A percentile compares a stretch with the other conserved stretches of the same genome.
Evolutionary conservation across 2,329 filamentous ascomycete species (phyloP).

Genomic region (Colletotrichum liriopes): DNA sequence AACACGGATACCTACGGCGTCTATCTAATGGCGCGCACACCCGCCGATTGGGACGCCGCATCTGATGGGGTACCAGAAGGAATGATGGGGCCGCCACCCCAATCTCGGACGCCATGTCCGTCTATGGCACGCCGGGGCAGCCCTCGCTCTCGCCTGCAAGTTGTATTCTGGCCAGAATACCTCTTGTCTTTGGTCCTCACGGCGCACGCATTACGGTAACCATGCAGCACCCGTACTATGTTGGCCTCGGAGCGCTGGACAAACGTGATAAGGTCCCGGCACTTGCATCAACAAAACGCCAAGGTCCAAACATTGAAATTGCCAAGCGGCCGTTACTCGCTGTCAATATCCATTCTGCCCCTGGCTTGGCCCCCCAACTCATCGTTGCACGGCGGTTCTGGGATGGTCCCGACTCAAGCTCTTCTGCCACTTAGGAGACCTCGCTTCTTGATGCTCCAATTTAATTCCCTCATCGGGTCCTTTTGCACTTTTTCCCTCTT

Average conservation of each 20-base stretch:
- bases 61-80: slow-evolving; percentile 11
- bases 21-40: slow-evolving; percentile 14
- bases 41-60: slow-evolving; percentile 30
- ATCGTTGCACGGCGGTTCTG: slow-evolving; percentile 17
- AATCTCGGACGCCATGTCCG: slow-evolving; percentile 34
- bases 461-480: slow-evolving; percentile 40
- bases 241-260: neutral
- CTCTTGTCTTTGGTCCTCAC: neutral
- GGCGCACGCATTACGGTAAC: neutral
- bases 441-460: slow-evolving; percentile 39
- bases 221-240: neutral
- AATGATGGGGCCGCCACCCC: slow-evolving; percentile 31
- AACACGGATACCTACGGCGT: slow-evolving; percentile 26
- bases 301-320: slow-evolving; percentile 27
- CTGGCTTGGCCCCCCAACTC: slow-evolving; percentile 30
- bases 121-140: slow-evolving; percentile 6
- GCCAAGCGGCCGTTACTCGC: slow-evolving; percentile 23
- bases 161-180: slow-evolving; percentile 1
- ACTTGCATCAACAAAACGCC: slow-evolving; percentile 34
- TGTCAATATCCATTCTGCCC: slow-evolving; percentile 32
- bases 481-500: slow-evolving; percentile 38
- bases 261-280: slow-evolving; percentile 30
- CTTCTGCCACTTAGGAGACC: slow-evolving; percentile 21
- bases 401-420: slow-evolving; percentile 38
- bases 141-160: slow-evolving; percentile 9